Evolutionary conservation across 495 filamentous ascomycete species (phyloP).

Genomic region (Xanthoparmelia taractica): DNA sequence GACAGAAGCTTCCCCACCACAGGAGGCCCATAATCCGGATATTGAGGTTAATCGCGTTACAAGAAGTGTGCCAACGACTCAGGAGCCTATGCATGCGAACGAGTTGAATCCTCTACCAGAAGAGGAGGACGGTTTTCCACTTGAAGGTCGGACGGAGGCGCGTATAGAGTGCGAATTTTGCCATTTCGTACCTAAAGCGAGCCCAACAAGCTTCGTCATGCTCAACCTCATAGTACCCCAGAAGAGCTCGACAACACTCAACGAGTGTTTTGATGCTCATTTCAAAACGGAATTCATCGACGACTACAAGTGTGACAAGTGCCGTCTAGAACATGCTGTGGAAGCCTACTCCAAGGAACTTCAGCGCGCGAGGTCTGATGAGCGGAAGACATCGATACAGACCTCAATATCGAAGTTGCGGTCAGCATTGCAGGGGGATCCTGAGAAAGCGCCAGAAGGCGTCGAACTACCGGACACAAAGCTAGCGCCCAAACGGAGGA

Average conservation of each 20-base stretch:
- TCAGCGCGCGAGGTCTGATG: conserved; percentile 36
- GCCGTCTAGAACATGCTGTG: conserved; percentile 74
- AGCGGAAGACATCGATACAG: conserved; percentile 48
- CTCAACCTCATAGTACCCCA: conserved; percentile 89
- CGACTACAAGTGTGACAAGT: conserved; percentile 91
- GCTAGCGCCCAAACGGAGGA: conserved; percentile 68
- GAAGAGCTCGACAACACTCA: conserved; percentile 55
- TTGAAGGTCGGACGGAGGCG: conserved; percentile 80
- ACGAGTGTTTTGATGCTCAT: conserved; percentile 80
- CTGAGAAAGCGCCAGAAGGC: conserved; percentile 64
- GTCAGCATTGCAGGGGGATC: conserved; percentile 61
- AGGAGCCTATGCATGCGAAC: conserved; percentile 28
- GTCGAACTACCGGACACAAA: conserved; percentile 67
- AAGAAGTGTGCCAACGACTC: conserved; percentile 3
- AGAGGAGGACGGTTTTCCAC: conserved; percentile 68
- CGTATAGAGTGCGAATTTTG: conserved; percentile 90
- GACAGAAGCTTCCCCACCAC: conserved; percentile 14
- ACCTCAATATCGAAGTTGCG: conserved; percentile 48
- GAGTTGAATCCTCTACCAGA: conserved; percentile 23
- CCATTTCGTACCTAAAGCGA: conserved; percentile 77
- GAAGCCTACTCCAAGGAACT: conserved; percentile 41
- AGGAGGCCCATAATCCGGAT: conserved; percentile 23
- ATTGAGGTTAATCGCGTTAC: conserved; percentile 11
- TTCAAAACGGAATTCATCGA: conserved; percentile 95
- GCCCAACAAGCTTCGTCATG: conserved; percentile 78